phyloP scores from a whole-genome alignment of 2,329 filamentous ascomycete genomes.

The Aspergillus ochraceoroseus region DNA sequence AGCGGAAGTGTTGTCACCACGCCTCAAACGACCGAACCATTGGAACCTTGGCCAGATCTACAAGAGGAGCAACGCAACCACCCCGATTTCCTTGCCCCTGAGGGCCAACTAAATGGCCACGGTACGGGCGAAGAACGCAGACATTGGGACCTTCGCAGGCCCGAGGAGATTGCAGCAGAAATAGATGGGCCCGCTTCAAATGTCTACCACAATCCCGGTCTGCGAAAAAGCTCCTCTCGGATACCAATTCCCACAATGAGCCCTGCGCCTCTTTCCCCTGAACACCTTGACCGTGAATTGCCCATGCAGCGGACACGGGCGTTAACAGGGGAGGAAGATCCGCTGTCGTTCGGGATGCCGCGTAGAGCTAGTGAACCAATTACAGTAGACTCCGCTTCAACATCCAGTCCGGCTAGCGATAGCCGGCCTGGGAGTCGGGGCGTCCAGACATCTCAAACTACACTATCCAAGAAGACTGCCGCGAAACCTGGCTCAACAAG shows the following conservation, averaged over 20 bases:
- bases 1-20: conserved; percentile 26
- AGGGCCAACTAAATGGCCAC: conserved; percentile 37
- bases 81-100: conserved; percentile 31
- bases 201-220: conserved; percentile 50
- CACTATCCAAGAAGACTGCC: conserved; percentile 31
- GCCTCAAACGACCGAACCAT: conserved; percentile 27
- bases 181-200: conserved; percentile 43
- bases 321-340: conserved; percentile 57
- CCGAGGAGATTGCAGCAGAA: conserved; percentile 67
- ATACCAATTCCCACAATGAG: conserved; percentile 83
- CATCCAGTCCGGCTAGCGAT: conserved; percentile 26
- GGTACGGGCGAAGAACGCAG: conserved; percentile 44
- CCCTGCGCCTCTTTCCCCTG: conserved; percentile 66
- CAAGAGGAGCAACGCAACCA: conserved; percentile 34
- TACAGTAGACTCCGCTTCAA: conserved; percentile 20
- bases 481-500: conserved; percentile 28
- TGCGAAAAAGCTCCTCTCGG: conserved; percentile 64
- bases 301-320: conserved; percentile 58
- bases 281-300: conserved; percentile 69
- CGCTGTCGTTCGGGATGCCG: conserved; percentile 56
- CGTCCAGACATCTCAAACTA: conserved; percentile 25
- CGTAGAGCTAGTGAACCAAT: conserved; percentile 61
- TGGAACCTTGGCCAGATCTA: conserved; percentile 34
- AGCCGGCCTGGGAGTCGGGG: conserved; percentile 34
- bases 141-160: conserved; percentile 67